Evolutionary conservation across 2,329 filamentous ascomycete genomes (phyloP), one percentile per base, ranked within the genome.

Genomic region (Cladosporium sp.): DNA sequence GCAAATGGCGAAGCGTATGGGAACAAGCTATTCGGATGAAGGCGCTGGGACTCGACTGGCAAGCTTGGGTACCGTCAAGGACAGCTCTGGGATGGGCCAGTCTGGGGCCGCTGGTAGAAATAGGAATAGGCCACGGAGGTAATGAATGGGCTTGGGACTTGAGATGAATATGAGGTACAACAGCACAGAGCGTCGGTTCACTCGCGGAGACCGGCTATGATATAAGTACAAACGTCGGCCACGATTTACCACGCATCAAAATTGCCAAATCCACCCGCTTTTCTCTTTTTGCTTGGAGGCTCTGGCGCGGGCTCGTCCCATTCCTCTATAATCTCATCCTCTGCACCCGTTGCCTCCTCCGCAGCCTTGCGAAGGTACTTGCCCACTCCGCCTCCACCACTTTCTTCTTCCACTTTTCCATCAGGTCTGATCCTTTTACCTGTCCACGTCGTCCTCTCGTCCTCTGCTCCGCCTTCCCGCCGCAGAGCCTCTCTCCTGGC

Each of bases 371-470:
- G 85, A 45, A 98, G 69, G 66, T 97, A 97, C 68, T 92, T 96
- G 7, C 92, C 93, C 8, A 85, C 78, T 3, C 74, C 74, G 6
- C 63, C 69, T 11, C 83, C 82, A 4, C 69, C 70, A 6, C 70
- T 72, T 9, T 68, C 67, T 12, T 68, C 67, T 15, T 57, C 55
- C 1, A 82, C 73, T 0, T 75, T 80, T 1, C 83, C 85, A 60
- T 85, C 81, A 1, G 74, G 77, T 20, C 90, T 76, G 43, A 98
- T 82, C 35, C 91, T 77, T 72, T 97, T 98, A 3, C 93, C 93
- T 3, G 93, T 97, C 93, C 93, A 98, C 3, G 93, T 98, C 2
- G 88, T 85, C 65, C 81, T 82, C 61, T 97, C 90, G 62, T 96
- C 92, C 48, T 94, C 92, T 1, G 83, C 86, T 2, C 86, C 87